Percentiles rank a stretch among this genome's conserved stretches.
These are phyloP conservation scores for Aspergillus brasiliensis DNA, from an alignment of 2,329 filamentous ascomycete species.

Conservation along the genomic window DNA sequence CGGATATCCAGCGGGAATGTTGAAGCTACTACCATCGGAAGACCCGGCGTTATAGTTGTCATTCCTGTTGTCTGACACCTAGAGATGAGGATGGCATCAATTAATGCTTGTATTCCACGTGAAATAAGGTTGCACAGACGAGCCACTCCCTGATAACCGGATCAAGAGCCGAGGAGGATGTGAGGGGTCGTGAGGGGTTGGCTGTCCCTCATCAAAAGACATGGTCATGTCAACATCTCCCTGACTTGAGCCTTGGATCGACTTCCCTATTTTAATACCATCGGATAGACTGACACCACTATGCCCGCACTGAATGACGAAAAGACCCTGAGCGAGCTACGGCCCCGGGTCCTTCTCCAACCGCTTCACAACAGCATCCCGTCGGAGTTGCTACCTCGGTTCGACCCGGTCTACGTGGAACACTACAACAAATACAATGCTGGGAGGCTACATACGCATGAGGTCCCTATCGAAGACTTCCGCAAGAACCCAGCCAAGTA, in stretches of 20 bases:
- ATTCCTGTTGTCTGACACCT: not conserved
- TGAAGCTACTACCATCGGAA: not conserved
- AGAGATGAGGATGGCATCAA: not conserved
- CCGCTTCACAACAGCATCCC: slow-evolving; percentile 49
- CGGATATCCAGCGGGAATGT: not conserved
- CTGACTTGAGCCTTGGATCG: not conserved
- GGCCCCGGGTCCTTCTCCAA: slow-evolving; percentile 28
- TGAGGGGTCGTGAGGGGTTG: slow-evolving; percentile 4
- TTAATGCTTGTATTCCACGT: not conserved
- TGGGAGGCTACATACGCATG: slow-evolving; percentile 46
- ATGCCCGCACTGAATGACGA: slow-evolving; percentile 20
- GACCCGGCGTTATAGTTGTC: not conserved
- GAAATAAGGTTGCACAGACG: not conserved
- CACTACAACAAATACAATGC: slow-evolving; percentile 48
- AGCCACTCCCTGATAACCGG: not conserved
- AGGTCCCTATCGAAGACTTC: slow-evolving; percentile 44
- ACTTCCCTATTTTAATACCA: too few relatives aligned
- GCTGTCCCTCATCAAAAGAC: not conserved
- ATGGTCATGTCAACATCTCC: not conserved
- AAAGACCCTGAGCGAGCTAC: slow-evolving; percentile 27
- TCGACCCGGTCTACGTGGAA: slow-evolving; percentile 45
- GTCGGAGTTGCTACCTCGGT: slow-evolving; percentile 36
- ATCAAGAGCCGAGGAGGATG: not conserved
- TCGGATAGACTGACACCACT: not conserved
- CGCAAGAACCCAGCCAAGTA: slow-evolving; percentile 45